Evolutionary conservation across 306 rosid genomes (phyloP).

Genomic region (Ammopiptanthus mongolicus): DNA sequence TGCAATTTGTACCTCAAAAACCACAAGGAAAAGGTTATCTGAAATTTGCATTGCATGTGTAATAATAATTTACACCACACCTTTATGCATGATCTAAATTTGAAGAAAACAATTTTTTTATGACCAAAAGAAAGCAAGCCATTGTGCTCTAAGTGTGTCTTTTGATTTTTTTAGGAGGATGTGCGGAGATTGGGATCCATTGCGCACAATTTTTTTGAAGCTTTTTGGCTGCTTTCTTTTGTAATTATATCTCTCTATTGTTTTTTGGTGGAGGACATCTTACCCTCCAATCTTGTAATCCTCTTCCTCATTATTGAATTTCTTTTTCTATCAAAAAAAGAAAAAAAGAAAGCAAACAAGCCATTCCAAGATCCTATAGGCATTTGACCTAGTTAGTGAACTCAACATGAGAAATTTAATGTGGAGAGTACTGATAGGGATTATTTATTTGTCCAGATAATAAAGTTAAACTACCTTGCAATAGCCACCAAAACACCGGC

Average conservation of each 20-base stretch:
- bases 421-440: conserved; percentile 3
- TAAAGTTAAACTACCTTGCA: conserved; percentile 55
- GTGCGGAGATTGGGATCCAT: background rate
- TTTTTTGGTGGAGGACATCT: background rate
- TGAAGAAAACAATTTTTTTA: background rate
- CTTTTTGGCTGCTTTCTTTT: background rate
- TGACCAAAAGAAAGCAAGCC: conserved; percentile 10
- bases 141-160: background rate
- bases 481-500: conserved; percentile 71
- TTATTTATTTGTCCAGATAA: background rate
- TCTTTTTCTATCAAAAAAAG: no score
- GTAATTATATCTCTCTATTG: background rate
- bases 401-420: conserved; percentile 11
- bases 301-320: no score
- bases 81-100: background rate
- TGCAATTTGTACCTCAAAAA: conserved; percentile 1
- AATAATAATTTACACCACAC: background rate
- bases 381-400: conserved; percentile 10
- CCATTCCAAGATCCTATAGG: background rate
- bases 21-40: background rate
- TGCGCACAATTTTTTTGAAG: background rate
- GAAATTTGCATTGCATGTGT: background rate
- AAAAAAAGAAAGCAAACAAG: background rate
- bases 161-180: background rate
- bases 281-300: background rate